Evolutionary conservation across 2,329 filamentous ascomycete genomes (phyloP), one percentile per base, ranked within the genome.

Genomic region (Cercospora janseana): DNA sequence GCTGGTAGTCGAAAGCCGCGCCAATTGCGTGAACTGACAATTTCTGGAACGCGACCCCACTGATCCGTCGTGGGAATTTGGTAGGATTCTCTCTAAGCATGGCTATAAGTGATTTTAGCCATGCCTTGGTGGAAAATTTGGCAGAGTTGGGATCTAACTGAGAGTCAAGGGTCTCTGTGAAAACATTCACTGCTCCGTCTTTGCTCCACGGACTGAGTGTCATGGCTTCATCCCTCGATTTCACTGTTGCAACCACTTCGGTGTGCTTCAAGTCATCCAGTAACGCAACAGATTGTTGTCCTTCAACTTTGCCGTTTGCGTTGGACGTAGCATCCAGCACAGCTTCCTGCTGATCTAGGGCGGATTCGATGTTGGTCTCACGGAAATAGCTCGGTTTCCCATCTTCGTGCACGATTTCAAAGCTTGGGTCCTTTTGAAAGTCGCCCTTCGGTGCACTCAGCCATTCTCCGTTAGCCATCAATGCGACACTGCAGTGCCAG

Each of bases 381-480:
- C 42, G 43, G 48, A 44, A 55, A 44, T 48, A 55, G 44, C 46
- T 50, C 15, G 52, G 52, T 16, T 27, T 38, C 10, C 49, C 49
- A 15, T 49, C 32, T n/a, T 46, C 43, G 49, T 41, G 9, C 13
- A 52, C 28, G 4, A 55, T 38, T 29, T 55, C 48, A 31, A 48
- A 55, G 24, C 52, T 48, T 12, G 51, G 42, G 16, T 55, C 52
- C 12, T 49, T 43, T 23, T 51, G 43, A 16, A 55, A 55, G 43
- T 40, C 23, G 9, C 35, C 37, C 18, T 31, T 49, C 21, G 51
- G 52, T 15, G 48, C 52, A 6, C 48, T 55, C 18, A 50, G 55
- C 16, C 51, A 58, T 24, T 43, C 51, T 34, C 59, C 59, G 37
- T 61, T 54, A 10, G 54, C 46, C 42, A 57, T 58, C 37, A 55